These are phyloP conservation scores for Aspergillus carbonarius DNA, from an alignment of 2,329 filamentous ascomycete genomes.

Conservation along the genomic window DNA sequence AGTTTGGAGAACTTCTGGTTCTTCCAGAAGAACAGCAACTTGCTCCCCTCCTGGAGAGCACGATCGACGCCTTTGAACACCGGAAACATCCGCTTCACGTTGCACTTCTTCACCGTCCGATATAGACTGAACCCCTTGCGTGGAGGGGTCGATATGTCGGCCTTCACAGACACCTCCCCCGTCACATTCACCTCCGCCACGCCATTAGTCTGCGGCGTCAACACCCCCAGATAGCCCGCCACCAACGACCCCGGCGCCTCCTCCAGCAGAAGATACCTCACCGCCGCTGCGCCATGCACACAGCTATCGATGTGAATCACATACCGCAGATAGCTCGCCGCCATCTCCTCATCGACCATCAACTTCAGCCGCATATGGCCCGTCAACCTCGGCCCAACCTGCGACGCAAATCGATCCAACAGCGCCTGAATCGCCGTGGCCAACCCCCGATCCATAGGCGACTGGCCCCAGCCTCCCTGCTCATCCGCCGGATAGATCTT, in stretches of 20 bases:
- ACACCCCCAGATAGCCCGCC: constrained; percentile 27
- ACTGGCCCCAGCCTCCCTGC: constrained; percentile 64
- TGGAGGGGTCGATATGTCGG: not conserved
- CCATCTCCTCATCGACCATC: constrained; percentile 54
- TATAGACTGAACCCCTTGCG: constrained; percentile 7
- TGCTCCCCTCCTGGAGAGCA: constrained; percentile 18
- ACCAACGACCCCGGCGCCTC: constrained; percentile 28
- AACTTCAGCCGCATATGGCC: constrained; percentile 75
- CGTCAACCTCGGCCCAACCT: constrained; percentile 55
- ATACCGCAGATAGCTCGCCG: constrained; percentile 32
- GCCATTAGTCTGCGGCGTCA: constrained; percentile 19
- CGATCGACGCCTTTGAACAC: constrained; percentile 23
- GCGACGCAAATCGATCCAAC: constrained; percentile 58
- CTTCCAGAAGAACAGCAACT: constrained; percentile 52
- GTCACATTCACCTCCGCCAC: constrained; percentile 3
- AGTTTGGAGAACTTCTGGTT: constrained; percentile 55
- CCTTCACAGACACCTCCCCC: not conserved
- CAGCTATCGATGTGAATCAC: constrained; percentile 35
- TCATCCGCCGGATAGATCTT: constrained; percentile 64
- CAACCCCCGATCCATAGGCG: constrained; percentile 56
- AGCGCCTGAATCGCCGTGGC: constrained; percentile 63
- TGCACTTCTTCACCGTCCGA: constrained; percentile 4
- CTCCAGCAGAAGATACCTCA: constrained; percentile 31
- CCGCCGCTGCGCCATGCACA: constrained; percentile 28
- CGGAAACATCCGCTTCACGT: constrained; percentile 9